Base-by-base conservation (phyloP, 129 eudicot genomes). In the Chrysanthemum makinoi region DNA sequence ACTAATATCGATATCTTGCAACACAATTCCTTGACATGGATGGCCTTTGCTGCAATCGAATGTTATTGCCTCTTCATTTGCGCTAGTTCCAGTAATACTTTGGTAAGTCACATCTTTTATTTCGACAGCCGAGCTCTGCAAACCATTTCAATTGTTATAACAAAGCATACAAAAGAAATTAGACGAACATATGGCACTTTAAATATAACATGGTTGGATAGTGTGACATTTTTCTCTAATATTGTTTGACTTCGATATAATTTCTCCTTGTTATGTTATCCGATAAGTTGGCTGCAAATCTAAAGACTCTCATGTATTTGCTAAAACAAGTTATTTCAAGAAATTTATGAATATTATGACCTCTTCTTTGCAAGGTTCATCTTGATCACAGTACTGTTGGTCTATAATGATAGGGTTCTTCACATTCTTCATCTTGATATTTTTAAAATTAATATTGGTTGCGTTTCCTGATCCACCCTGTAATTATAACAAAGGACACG, bases 381-480 rank as follows among this genome's bases (percentile, higher is more conserved):
- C 68, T 85, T 84, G 81, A 59, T 94, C 99, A 55, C 97, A 94
- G n/a, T 94, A 90, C 52, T 72, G 55, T 70, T 94, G 99, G 66
- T 90, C 94, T 52, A 94, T 86, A 59, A 94, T 87, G 61, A 94
- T 90, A 20, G 97, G 96, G 70, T 87, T 84, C 5, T 39, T 2
- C 33, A 94, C 99, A 70, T 94, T 78, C 10, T 66, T 52, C 96
- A 94, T 79, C 65, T 66, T 68, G 22, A 94, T 70, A 47, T 94
- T 89, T 73, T 65, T 81, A 68, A 94, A 94, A 26, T 24, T 86
- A 58, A 94, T 94, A 60, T 84, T 72, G 79, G 86, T 87, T 77
- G 96, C 96, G 50, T 76, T 77, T 72, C 97, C 99, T 16, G 91
- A 86, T 53, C 99, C 99, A 28, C 99, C 99, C 96, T 94, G 73